Base-by-base conservation (phyloP, 805 yeast genomes). In the Monosporozyma aquatica region DNA sequence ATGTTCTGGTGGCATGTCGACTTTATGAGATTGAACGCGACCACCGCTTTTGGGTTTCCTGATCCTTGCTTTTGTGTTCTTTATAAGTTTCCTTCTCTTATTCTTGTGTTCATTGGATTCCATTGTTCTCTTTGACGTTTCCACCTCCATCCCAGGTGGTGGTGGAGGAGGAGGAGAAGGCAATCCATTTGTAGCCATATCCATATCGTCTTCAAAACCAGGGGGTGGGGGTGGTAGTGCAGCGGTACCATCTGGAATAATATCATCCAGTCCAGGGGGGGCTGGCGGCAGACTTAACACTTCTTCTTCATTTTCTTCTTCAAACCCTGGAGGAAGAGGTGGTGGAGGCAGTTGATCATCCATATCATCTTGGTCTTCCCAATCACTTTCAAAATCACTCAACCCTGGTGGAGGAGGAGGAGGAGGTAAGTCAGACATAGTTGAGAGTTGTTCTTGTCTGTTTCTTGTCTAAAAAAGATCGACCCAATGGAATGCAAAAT, bases 1-100 rank as follows among this genome's bases (percentile, higher is more conserved):
- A 64, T 89, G 97, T 54, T 89, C 95, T 0, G 95, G 94, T 0
- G 97, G 96, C 87, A 89, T 82, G 49, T 85, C 87, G 1, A 78
- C 72, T 55, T 84, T 84, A 17, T 71, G 72, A 0, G 82, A 71
- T 38, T 73, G 77, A 9, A 78, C 76, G 35, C 67, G 65, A 11
- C 80, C 71, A 37, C 23, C 15, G 24, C 14, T 24, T 27, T 44
- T 59, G 53, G 44, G 55, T 51, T 41, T 58, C 42, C 40, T 39
- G 7, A 23, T 44, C 24, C 13, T 17, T n/a, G n/a, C n/a, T n/a
- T n/a, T n/a, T n/a, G n/a, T n/a, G n/a, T n/a, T n/a, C 34, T 30
- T 39, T 22, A 11, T 26, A 26, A 43, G 49, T 43, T 54, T 56
- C 11, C 41, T 43, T n/a, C 54, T 46, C 3, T 55, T 38, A 15